A percentile compares a stretch with the other conserved stretches of the same genome.
Conservation (phyloP, 345 rosid species). For the Gossypium anomalum region DNA sequence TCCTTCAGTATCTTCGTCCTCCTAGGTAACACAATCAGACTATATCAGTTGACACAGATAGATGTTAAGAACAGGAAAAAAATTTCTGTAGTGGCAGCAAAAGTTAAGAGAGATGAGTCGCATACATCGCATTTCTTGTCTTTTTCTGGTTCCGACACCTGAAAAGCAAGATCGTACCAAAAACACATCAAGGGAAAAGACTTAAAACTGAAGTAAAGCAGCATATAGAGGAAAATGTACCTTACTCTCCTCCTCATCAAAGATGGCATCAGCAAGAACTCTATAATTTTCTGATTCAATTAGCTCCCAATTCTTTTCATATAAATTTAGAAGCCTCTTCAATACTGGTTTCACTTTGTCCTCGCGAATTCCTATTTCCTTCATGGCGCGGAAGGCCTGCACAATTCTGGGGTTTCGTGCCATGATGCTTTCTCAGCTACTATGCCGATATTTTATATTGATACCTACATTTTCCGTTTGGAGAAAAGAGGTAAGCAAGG, state of each 20-base stretch:
- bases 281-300: conserved; percentile 84
- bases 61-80: neutral
- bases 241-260: conserved; percentile 64
- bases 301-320: conserved; percentile 78
- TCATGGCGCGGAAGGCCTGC: conserved; percentile 70
- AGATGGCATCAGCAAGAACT: conserved; percentile 84
- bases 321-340: conserved; percentile 58
- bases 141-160: conserved; percentile 42
- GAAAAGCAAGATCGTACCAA: conserved; percentile 15
- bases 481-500: neutral
- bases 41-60: conserved; percentile 1
- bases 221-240: conserved; percentile 30
- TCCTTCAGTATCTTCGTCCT: conserved; percentile 41
- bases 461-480: conserved; percentile 2
- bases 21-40: conserved; percentile 20
- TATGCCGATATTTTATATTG: neutral
- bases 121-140: conserved; percentile 38
- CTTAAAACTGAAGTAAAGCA: neutral
- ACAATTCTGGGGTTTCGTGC: conserved; percentile 45
- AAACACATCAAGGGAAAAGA: conserved; percentile 1
- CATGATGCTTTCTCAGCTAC: conserved; percentile 29
- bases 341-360: conserved; percentile 60
- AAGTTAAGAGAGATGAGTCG: conserved; percentile 1
- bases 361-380: conserved; percentile 50
- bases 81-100: neutral